Percentiles rank a stretch among this genome's conserved stretches.
phyloP scores from a whole-genome alignment of 331 rosid species.

The Malus hybrid region DNA sequence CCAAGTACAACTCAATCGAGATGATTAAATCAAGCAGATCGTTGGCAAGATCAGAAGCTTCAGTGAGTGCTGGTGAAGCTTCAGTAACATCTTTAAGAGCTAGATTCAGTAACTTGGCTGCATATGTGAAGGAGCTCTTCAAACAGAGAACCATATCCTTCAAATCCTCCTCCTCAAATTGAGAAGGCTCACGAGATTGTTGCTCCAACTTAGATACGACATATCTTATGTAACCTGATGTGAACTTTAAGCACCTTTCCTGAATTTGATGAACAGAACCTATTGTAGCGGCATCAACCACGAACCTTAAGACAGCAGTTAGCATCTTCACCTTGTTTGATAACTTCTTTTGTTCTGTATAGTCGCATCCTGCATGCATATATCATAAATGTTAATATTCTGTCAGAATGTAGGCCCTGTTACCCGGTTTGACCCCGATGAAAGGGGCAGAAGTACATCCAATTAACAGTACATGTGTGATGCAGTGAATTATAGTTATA shows the following conservation, averaged over 20 bases:
- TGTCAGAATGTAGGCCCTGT: too few species aligned
- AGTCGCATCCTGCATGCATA: conserved; percentile 33
- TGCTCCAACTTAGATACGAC: conserved; percentile 25
- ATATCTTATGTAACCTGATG: conserved; percentile 37
- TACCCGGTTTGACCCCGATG: background rate
- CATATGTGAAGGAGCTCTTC: conserved; percentile 72
- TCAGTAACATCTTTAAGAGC: conserved; percentile 34
- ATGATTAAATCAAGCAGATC: conserved; percentile 60
- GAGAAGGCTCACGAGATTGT: conserved; percentile 23
- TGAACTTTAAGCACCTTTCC: conserved; percentile 48
- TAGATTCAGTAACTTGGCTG: conserved; percentile 55
- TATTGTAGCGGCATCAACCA: conserved; percentile 53
- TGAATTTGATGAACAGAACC: conserved; percentile 39
- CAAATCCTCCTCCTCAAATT: conserved; percentile 44
- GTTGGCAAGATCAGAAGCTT: conserved; percentile 52
- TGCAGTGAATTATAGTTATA: background rate
- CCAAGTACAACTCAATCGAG: conserved; percentile 46
- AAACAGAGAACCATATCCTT: conserved; percentile 42
- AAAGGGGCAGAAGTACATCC: background rate
- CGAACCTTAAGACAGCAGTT: conserved; percentile 61
- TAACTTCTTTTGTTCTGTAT: conserved; percentile 25
- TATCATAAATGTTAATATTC: conserved; percentile 4
- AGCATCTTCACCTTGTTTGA: conserved; percentile 61
- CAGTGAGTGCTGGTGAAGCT: conserved; percentile 26
- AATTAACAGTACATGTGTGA: background rate